These are phyloP conservation scores for Aureobasidium sp. DNA, from an alignment of 2,329 filamentous ascomycete species.

Conservation along the genomic window DNA sequence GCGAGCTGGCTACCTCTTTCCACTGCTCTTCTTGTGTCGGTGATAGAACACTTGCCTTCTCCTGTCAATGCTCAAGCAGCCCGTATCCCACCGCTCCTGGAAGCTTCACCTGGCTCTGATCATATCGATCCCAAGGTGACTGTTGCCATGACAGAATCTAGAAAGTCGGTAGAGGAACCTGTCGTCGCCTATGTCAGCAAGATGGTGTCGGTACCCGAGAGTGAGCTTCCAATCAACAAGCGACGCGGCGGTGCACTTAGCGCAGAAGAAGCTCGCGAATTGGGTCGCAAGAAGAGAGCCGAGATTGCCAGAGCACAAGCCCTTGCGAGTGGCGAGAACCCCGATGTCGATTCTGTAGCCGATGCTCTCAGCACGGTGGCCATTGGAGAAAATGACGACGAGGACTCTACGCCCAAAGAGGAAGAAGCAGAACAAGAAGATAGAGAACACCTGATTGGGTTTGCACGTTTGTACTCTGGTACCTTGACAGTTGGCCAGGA, in stretches of 20 bases:
- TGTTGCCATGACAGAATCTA: slow-evolving; percentile 76
- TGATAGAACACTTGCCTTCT: slow-evolving; percentile 84
- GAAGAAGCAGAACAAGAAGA: slow-evolving; percentile 52
- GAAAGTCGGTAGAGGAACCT: slow-evolving; percentile 59
- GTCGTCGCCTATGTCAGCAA: slow-evolving; percentile 95
- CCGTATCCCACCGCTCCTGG: slow-evolving; percentile 69
- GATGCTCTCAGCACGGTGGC: slow-evolving; percentile 53
- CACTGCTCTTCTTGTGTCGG: slow-evolving; percentile 83
- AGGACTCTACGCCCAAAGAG: slow-evolving; percentile 16
- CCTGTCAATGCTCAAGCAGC: slow-evolving; percentile 70
- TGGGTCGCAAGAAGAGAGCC: slow-evolving; percentile 79
- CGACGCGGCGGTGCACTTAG: slow-evolving; percentile 62
- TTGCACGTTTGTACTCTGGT: slow-evolving; percentile 88
- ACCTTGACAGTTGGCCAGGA: slow-evolving; percentile 81
- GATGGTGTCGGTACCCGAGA: slow-evolving; percentile 92
- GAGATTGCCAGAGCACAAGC: slow-evolving; percentile 76
- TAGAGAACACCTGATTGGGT: slow-evolving; percentile 84
- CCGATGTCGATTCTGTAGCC: slow-evolving; percentile 48
- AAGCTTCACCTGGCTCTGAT: slow-evolving; percentile 67
- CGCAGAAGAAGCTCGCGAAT: slow-evolving; percentile 79
- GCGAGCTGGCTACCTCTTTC: slow-evolving; percentile 86
- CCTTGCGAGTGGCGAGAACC: slow-evolving; percentile 36
- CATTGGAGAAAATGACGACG: slow-evolving; percentile 42
- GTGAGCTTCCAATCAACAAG: slow-evolving; percentile 82
- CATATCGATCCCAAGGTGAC: slow-evolving; percentile 61